A percentile compares a stretch with the other conserved stretches of the same genome.
These are phyloP conservation scores for Mollisia scopiformis DNA, from an alignment of 2,329 filamentous ascomycete genomes.

Conservation along the genomic window DNA sequence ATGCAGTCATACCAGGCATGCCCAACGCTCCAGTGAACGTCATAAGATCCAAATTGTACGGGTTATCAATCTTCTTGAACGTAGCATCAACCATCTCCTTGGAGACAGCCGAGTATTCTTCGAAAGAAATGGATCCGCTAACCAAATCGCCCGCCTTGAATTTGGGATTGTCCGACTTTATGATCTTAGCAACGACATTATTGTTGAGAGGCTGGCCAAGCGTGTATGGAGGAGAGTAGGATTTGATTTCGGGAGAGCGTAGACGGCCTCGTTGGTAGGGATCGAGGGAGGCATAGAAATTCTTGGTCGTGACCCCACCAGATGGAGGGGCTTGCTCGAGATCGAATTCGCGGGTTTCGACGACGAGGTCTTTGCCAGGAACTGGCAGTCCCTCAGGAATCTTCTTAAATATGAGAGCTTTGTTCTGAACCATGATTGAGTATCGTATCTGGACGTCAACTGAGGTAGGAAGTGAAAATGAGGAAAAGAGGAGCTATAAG, in stretches of 20 bases:
- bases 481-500: not conserved
- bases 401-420: slow-evolving; percentile 74
- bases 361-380: slow-evolving; percentile 67
- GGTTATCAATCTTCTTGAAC: slow-evolving; percentile 67
- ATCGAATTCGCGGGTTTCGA: slow-evolving; percentile 72
- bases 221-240: slow-evolving; percentile 67
- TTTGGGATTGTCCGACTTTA: slow-evolving; percentile 67
- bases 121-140: slow-evolving; percentile 57
- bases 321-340: slow-evolving; percentile 59
- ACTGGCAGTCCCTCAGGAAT: slow-evolving; percentile 69
- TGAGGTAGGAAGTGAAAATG: not conserved
- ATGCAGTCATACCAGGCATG: slow-evolving; percentile 79
- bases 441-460: not conserved
- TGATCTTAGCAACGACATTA: slow-evolving; percentile 65
- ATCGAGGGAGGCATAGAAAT: slow-evolving; percentile 72
- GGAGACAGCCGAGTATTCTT: slow-evolving; percentile 66
- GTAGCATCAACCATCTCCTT: slow-evolving; percentile 40
- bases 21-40: slow-evolving; percentile 77
- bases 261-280: slow-evolving; percentile 85
- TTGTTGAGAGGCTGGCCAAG: slow-evolving; percentile 68
- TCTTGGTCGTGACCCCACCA: slow-evolving; percentile 70
- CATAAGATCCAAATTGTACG: slow-evolving; percentile 64
- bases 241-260: slow-evolving; percentile 65
- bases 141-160: slow-evolving; percentile 72
- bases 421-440: slow-evolving; percentile 61